Percentiles rank a stretch among this genome's conserved stretches.
Evolutionary conservation across 768 basidiomycete species (phyloP).

Genomic region (Agaricus subrufescens): DNA sequence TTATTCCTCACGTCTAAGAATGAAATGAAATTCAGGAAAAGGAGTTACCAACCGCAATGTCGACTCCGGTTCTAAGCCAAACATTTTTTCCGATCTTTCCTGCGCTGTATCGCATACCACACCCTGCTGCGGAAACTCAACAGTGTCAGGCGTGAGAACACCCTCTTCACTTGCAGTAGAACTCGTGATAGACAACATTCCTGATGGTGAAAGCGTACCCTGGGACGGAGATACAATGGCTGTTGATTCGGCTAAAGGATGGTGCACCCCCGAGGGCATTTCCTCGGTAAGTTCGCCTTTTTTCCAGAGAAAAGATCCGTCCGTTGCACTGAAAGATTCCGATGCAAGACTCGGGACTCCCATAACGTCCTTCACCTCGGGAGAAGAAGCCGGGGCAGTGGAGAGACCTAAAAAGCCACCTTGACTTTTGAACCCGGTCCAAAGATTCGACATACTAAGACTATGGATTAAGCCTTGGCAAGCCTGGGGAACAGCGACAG

Average conservation of each 20-base stretch:
- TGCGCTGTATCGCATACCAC: not conserved
- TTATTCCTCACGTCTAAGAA: not conserved
- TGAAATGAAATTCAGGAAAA: not conserved
- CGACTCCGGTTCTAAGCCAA: constrained; percentile 7
- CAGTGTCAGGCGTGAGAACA: not conserved
- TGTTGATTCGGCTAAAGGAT: not conserved
- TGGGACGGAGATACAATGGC: not conserved
- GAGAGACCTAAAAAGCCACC: not conserved
- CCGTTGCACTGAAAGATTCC: not conserved
- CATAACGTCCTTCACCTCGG: not conserved
- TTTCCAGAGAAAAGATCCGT: not conserved
- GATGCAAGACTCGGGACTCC: not conserved
- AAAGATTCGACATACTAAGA: constrained; percentile 13
- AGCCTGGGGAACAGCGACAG: constrained; percentile 14
- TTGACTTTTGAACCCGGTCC: constrained; percentile 11
- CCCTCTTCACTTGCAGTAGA: not conserved
- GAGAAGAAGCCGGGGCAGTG: not conserved
- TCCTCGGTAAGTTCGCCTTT: not conserved
- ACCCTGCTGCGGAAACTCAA: not conserved
- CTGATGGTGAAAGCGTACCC: constrained; percentile 5
- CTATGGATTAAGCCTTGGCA: constrained; percentile 18
- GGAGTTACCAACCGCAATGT: constrained; percentile 12
- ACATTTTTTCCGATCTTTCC: not conserved
- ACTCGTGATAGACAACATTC: not conserved
- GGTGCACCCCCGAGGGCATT: not conserved